Percentiles rank a stretch among this genome's conserved stretches.
These are phyloP conservation scores for Globisporangium megalacanthum DNA, from an alignment of 352 stramenopile species.

Conservation along the genomic window DNA sequence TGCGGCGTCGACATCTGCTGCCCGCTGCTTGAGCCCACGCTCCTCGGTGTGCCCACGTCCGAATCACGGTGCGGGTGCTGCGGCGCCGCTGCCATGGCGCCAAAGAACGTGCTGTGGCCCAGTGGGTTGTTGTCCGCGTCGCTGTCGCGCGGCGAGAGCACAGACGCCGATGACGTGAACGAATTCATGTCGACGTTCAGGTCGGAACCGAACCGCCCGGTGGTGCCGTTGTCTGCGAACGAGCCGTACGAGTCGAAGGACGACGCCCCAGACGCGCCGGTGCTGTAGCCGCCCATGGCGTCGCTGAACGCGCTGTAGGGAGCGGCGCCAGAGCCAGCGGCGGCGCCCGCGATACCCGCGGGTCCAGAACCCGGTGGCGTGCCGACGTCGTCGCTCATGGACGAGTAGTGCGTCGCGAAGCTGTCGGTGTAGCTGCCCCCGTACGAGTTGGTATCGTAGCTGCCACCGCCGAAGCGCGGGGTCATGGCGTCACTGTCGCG, in stretches of 20 bases:
- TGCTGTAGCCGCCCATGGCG: conserved; percentile 3
- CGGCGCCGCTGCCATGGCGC: not conserved
- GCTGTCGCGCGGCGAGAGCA: conserved; percentile 12
- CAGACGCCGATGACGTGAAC: conserved; percentile 9
- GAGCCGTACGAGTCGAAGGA: conserved; percentile 2
- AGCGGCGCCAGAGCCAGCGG: not conserved
- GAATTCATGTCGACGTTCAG: conserved; percentile 13
- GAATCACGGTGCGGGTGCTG: conserved; percentile 1
- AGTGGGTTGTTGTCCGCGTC: conserved; percentile 2
- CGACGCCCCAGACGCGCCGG: conserved; percentile 1
- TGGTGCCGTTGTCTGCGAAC: not conserved
- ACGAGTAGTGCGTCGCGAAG: conserved; percentile 14
- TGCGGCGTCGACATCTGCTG: not conserved
- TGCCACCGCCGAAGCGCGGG: conserved; percentile 12
- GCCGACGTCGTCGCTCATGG: conserved; percentile 10
- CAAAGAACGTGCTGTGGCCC: conserved; percentile 6
- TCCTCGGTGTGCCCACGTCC: conserved; percentile 6
- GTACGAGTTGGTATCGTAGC: conserved; percentile 9
- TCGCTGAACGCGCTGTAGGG: conserved; percentile 7
- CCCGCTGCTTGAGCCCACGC: conserved; percentile 1
- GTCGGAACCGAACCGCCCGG: conserved; percentile 3
- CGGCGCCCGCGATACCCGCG: not conserved
- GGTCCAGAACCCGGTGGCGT: conserved; percentile 10
- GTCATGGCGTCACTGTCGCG: conserved; percentile 2
- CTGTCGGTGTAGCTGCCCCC: conserved; percentile 1